Conservation (phyloP, 1,284 basidiomycete genomes). For the Cryptococcus maquisensis region DNA sequence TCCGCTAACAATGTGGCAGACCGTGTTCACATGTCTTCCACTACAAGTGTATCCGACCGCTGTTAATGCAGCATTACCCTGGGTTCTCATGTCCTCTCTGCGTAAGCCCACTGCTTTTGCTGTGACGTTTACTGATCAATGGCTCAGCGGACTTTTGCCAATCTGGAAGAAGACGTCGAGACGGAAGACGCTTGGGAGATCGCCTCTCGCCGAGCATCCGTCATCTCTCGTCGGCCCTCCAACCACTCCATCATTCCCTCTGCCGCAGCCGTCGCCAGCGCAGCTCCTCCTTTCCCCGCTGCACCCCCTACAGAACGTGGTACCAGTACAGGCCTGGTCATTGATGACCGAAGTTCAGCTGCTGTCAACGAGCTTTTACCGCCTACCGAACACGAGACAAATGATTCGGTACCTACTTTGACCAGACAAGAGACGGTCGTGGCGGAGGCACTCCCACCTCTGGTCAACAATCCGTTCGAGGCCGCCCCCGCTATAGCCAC, state of each 20-base stretch:
- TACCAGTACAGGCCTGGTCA: conserved; percentile 15
- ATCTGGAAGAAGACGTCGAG: conserved; percentile 95
- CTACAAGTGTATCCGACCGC: conserved; percentile 94
- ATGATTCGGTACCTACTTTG: background rate
- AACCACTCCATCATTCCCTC: conserved; percentile 34
- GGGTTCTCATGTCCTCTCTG: conserved; percentile 95
- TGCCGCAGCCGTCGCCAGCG: background rate
- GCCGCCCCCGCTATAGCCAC: background rate
- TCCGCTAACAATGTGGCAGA: conserved; percentile 22
- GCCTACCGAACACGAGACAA: background rate
- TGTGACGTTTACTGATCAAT: conserved; percentile 5
- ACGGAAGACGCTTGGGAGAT: conserved; percentile 55
- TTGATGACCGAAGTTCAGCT: conserved; percentile 9
- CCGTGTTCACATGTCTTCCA: conserved; percentile 96
- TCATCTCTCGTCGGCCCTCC: conserved; percentile 39
- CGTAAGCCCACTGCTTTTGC: conserved; percentile 31
- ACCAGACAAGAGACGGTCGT: conserved; percentile 23
- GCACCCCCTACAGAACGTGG: background rate
- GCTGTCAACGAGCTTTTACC: conserved; percentile 25
- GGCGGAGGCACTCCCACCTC: background rate
- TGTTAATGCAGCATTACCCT: conserved; percentile 80
- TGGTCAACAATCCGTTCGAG: background rate
- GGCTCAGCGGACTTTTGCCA: conserved; percentile 69
- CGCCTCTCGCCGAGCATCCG: conserved; percentile 42
- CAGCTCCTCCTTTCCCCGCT: background rate